phyloP scores from a whole-genome alignment of 352 stramenopile species.

The Phytophthora hibernalis region DNA sequence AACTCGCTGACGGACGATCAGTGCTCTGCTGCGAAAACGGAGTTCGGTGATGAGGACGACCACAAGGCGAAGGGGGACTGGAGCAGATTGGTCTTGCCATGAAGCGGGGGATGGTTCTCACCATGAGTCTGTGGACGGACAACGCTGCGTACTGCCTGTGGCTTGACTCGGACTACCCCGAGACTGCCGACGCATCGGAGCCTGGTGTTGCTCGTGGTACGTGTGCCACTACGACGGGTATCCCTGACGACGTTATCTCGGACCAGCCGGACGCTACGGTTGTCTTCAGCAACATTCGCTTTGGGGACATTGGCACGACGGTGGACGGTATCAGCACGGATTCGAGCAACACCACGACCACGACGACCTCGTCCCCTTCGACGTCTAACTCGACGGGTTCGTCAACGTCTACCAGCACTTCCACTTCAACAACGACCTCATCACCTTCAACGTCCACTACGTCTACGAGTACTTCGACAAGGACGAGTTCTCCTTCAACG shows the following conservation, averaged over 20 bases:
- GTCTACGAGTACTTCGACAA: constrained; percentile 11
- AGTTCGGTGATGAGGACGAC: constrained; percentile 56
- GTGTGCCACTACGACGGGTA: constrained; percentile 49
- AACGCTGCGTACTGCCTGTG: constrained; percentile 59
- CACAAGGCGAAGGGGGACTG: constrained; percentile 46
- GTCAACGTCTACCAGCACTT: background rate
- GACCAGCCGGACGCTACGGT: constrained; percentile 54
- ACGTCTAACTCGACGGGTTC: constrained; percentile 1
- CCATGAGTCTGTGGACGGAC: constrained; percentile 76
- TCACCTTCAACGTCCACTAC: constrained; percentile 9
- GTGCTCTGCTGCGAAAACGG: constrained; percentile 30
- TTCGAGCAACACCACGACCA: constrained; percentile 11
- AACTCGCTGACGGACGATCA: constrained; percentile 32
- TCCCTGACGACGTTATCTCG: constrained; percentile 48
- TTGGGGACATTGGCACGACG: constrained; percentile 64
- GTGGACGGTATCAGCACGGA: constrained; percentile 24
- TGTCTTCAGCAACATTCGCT: constrained; percentile 50
- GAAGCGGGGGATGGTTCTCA: constrained; percentile 60
- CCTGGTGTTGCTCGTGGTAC: constrained; percentile 58
- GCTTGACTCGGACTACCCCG: constrained; percentile 67
- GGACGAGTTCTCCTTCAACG: constrained; percentile 13
- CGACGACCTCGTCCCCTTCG: background rate
- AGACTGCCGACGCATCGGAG: constrained; percentile 32
- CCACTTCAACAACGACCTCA: background rate
- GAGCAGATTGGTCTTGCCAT: constrained; percentile 52